These are phyloP conservation scores for Fusarium sp. DNA, from an alignment of 2,329 filamentous ascomycete species.

Conservation along the genomic window DNA sequence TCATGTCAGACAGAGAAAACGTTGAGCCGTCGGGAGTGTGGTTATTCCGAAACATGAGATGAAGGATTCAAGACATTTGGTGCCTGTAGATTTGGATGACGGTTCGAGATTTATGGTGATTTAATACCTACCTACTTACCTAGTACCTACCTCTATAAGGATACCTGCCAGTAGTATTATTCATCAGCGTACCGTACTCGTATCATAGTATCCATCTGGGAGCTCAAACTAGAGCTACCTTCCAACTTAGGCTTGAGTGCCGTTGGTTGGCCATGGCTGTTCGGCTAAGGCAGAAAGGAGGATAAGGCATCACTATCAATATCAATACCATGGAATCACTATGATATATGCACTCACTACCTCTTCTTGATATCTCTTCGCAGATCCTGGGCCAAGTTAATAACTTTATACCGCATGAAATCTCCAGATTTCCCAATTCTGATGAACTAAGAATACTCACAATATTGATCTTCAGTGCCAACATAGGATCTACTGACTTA, in stretches of 20 bases:
- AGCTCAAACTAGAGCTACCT: not conserved
- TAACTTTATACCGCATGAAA: not conserved
- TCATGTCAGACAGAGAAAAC: conserved; percentile 25
- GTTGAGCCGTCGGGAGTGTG: conserved; percentile 28
- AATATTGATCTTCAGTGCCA: not conserved
- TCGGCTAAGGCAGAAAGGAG: conserved; percentile 31
- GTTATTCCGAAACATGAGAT: conserved; percentile 31
- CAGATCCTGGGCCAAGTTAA: not conserved
- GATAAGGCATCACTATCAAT: conserved; percentile 28
- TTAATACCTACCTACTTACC: not conserved
- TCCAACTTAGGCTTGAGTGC: not conserved
- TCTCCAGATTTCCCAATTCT: not conserved
- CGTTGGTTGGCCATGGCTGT: not conserved
- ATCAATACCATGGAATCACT: not conserved
- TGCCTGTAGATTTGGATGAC: conserved; percentile 8
- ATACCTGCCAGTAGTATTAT: no score
- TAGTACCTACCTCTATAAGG: no score
- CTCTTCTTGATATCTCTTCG: no score
- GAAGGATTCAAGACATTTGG: conserved; percentile 2
- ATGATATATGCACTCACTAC: not conserved
- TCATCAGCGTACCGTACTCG: conserved; percentile 2
- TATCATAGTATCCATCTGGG: conserved; percentile 9
- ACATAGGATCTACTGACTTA: conserved; percentile 26
- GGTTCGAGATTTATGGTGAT: conserved; percentile 5
- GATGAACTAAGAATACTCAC: not conserved